Evolutionary conservation across 106 monocot genomes (phyloP), one percentile per base, ranked within the genome.

Genomic region (Xerophyta viscosa): DNA sequence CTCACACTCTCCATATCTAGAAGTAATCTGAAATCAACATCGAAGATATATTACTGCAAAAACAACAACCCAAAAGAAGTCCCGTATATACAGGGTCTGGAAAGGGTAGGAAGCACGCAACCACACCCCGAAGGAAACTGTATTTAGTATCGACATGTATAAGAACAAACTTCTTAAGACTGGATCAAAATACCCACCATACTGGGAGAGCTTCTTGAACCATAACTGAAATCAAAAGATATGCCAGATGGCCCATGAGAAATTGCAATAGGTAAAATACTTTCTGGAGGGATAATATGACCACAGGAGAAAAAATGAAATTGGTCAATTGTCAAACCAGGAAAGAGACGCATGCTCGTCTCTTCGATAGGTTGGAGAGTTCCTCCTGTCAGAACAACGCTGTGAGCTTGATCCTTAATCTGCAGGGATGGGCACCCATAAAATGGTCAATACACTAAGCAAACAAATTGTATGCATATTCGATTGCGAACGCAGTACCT

Each of bases 281-380:
- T 84, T 54, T 89, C 96, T 48, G 96, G 88, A 69, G 88, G 88
- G 41, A 96, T 66, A 59, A 96, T 89, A 70, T 96, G 96, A 50
- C 68, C 76, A 63, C 96, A 89, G 10, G 84, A 82, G 65, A 85
- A 96, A 52, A 96, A 82, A 43, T 66, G 76, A 3, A 96, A 48
- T 67, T 79, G 56, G 31, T 74, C 56, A 29, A 24, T 19, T 20
- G 69, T 37, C 55, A 96, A n/a, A 19, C 60, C 57, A 46, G 96
- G 96, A 57, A 89, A 89, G 12, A 96, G 68, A 1, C 96, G 75
- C 27, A 82, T 53, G 54, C 78, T 88, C 48, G 76, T 80, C 71
- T 96, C 96, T 65, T 96, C 96, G 50, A 89, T 85, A 51, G 96
- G 96, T 59, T 96, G 89, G 26, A 96, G 65, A 37, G 96, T 96